Evolutionary conservation across 2,329 filamentous ascomycete genomes (phyloP), one percentile per base, ranked within the genome.

Genomic region (Corinectria fuckeliana): DNA sequence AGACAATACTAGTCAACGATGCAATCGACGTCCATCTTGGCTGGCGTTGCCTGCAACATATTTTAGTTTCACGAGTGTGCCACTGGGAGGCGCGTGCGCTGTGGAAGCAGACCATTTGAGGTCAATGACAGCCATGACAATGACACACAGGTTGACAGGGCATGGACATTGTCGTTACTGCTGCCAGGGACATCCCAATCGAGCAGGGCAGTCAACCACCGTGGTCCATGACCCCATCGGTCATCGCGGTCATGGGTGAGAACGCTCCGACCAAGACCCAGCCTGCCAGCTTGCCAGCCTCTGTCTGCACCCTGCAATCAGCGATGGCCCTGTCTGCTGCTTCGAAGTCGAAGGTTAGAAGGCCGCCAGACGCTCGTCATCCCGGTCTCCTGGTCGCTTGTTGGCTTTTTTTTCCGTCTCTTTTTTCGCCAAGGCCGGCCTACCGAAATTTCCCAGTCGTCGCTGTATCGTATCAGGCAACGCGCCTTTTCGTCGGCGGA

Each of bases 291-390:
- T 32, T 48, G 54, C 48, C 50, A 50, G 41, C 20, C 25, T 58
- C 28, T 26, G 39, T 28, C 23, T 57, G 49, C 32, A 45, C 42
- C 38, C 56, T 57, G 53, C 58, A 55, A 62, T 50, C 32, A 50
- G 38, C 38, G 39, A 61, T 58, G 49, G 52, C 53, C 38, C 32
- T 55, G 51, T 55, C 52, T 36, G 30, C 61, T 62, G 54, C 30
- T 48, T 57, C 38, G 52, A 66, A 63, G 45, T 45, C 23, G 60
- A 67, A 67, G 51, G 39, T 61, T 69, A 39, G 67, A 69, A 66
- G 67, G 48, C 47, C 42, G 42, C 51, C 49, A 53, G 59, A 69
- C 47, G 52, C 56, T 60, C 47, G 56, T 58, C 30, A 61, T 50
- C 55, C 44, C 55, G 49, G 67, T 44, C 28, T 36, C 50, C 36